Evolutionary conservation across 495 filamentous ascomycete species (phyloP).

Genomic region (Aspergillus conjunctus): DNA sequence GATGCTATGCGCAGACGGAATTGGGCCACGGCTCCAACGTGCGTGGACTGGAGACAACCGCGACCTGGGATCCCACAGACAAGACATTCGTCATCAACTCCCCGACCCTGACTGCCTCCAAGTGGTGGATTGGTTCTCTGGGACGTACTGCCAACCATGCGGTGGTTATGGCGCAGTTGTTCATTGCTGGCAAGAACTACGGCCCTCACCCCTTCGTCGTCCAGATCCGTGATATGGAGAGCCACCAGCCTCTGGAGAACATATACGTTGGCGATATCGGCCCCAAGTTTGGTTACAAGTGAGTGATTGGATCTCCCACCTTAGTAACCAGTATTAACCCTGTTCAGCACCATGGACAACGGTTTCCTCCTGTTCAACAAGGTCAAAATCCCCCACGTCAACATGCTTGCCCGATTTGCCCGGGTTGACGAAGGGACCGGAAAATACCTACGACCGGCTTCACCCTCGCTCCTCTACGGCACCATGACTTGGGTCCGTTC

Average conservation of each 20-base stretch:
- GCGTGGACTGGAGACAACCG: constrained; percentile 71
- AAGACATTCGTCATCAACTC: constrained; percentile 72
- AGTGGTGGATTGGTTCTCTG: constrained; percentile 80
- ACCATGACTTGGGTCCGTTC: constrained; percentile 73
- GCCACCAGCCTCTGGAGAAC: constrained; percentile 69
- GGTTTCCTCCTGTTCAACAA: constrained; percentile 74
- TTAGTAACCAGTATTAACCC: constrained; percentile 17
- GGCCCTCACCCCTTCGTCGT: constrained; percentile 78
- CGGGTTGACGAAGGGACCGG: constrained; percentile 61
- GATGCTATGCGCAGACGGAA: constrained; percentile 79
- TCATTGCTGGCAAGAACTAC: constrained; percentile 61
- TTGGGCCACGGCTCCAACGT: constrained; percentile 76
- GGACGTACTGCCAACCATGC: constrained; percentile 75
- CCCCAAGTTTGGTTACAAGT: constrained; percentile 70
- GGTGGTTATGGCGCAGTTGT: constrained; percentile 72
- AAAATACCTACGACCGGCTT: constrained; percentile 63
- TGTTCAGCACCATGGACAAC: constrained; percentile 68
- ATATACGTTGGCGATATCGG: constrained; percentile 74
- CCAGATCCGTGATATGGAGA: constrained; percentile 69
- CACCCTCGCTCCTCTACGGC: constrained; percentile 68
- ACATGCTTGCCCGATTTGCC: constrained; percentile 69
- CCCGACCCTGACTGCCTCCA: constrained; percentile 66
- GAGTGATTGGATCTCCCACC: constrained; percentile 11
- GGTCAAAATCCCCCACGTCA: constrained; percentile 66
- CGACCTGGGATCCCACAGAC: constrained; percentile 66